Evolutionary conservation across 208 protist genomes (phyloP).

Genomic region (Trypanosoma lewisi): DNA sequence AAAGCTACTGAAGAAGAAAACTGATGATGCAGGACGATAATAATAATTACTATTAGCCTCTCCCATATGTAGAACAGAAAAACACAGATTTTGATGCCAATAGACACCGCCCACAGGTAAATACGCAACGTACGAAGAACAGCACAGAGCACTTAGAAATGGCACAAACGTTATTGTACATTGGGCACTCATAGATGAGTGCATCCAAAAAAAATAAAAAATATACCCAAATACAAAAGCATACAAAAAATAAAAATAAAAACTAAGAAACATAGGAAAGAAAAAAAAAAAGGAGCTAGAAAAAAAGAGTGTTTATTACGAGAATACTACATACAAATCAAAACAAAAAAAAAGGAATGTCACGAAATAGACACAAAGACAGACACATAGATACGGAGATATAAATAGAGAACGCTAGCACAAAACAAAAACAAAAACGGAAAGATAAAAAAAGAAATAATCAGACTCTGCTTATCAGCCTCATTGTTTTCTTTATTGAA

Average conservation of each 20-base stretch:
- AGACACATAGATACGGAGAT: background rate
- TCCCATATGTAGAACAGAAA: no score
- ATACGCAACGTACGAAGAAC: no score
- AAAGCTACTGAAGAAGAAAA: no score
- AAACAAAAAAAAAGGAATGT: background rate
- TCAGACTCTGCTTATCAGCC: background rate
- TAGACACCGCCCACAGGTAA: no score
- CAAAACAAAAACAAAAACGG: conserved; percentile 1
- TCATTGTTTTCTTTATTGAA: background rate
- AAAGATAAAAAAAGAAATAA: conserved; percentile 6
- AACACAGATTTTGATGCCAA: no score
- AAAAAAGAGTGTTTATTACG: background rate
- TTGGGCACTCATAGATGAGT: no score
- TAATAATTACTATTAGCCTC: no score
- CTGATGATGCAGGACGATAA: no score
- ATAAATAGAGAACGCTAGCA: no score
- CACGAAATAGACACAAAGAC: background rate
- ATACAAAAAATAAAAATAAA: background rate
- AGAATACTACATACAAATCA: background rate
- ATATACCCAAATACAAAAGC: conserved; percentile 4
- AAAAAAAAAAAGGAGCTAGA: background rate
- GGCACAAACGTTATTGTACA: no score
- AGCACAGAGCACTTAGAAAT: no score
- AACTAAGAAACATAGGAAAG: background rate
- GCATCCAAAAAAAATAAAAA: background rate